phyloP scores from a whole-genome alignment of 352 stramenopile genomes.

The Phytophthora podocarpi region DNA sequence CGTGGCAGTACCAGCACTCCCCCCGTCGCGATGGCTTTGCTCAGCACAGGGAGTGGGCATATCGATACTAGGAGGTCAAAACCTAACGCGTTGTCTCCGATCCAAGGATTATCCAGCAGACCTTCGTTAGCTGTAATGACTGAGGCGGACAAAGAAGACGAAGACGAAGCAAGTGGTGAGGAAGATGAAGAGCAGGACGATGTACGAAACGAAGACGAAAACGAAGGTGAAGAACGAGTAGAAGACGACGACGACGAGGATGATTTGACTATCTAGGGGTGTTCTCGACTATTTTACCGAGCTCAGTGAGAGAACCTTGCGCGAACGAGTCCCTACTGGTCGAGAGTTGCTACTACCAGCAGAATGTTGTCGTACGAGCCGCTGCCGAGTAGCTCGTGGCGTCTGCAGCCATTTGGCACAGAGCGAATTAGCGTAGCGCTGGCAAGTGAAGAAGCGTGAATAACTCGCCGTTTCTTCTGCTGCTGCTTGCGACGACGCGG shows the following conservation, averaged over 20 bases:
- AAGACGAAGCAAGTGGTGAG: constrained; percentile 14
- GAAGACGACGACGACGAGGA: neutral
- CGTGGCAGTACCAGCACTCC: neutral
- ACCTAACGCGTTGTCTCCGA: neutral
- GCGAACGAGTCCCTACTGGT: neutral
- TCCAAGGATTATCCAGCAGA: neutral
- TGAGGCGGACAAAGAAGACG: constrained; percentile 23
- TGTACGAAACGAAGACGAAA: too few relatives aligned
- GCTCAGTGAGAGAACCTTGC: neutral
- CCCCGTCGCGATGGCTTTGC: neutral
- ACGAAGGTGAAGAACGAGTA: neutral
- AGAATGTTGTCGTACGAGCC: constrained; percentile 26
- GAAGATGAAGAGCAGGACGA: constrained; percentile 9
- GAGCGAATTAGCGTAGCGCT: constrained; percentile 63
- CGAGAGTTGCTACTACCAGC: constrained; percentile 2
- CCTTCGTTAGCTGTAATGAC: constrained; percentile 20
- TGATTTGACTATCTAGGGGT: too few relatives aligned
- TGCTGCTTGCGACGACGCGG: constrained; percentile 3
- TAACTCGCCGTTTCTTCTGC: constrained; percentile 35
- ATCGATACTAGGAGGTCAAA: constrained; percentile 7
- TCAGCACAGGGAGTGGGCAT: too few relatives aligned
- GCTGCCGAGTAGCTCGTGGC: constrained; percentile 15
- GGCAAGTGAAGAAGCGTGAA: constrained; percentile 59
- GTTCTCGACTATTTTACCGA: constrained; percentile 9
- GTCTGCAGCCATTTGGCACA: constrained; percentile 72